phyloP scores from a whole-genome alignment of 2,329 filamentous ascomycete genomes.

The Scleromitrula shiraiana region DNA sequence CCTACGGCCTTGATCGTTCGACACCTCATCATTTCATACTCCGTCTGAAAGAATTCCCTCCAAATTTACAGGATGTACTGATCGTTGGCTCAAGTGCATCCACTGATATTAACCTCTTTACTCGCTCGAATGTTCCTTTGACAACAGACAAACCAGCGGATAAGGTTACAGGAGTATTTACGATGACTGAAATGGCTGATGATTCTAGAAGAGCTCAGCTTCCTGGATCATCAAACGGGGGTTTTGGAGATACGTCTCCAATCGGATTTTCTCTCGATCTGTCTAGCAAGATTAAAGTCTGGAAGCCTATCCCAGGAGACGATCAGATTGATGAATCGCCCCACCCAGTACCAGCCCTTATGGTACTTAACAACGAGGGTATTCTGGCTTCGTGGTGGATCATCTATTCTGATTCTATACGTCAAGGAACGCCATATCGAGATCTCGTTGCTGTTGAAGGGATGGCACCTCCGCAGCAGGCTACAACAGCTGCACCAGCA shows the following conservation, averaged over 20 bases:
- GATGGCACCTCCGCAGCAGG: constrained; percentile 19
- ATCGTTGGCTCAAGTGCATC: constrained; percentile 76
- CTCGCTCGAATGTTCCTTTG: constrained; percentile 62
- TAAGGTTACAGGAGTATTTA: constrained; percentile 59
- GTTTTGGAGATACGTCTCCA: constrained; percentile 62
- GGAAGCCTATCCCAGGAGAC: constrained; percentile 67
- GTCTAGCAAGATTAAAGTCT: constrained; percentile 71
- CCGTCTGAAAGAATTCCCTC: constrained; percentile 72
- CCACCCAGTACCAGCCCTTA: constrained; percentile 72
- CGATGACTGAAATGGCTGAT: constrained; percentile 61
- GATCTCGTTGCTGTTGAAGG: constrained; percentile 47
- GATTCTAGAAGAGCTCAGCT: constrained; percentile 70
- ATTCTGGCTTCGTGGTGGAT: constrained; percentile 84
- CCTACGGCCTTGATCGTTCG: constrained; percentile 56
- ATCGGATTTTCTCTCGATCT: constrained; percentile 78
- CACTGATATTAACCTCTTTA: constrained; percentile 71
- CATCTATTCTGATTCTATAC: constrained; percentile 80
- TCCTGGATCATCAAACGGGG: constrained; percentile 53
- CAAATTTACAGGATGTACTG: constrained; percentile 71
- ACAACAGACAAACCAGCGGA: constrained; percentile 51
- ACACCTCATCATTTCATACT: constrained; percentile 71
- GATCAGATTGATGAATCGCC: constrained; percentile 67
- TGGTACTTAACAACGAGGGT: constrained; percentile 84
- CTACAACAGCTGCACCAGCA: constrained; percentile 16
- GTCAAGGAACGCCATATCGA: constrained; percentile 63